These are phyloP conservation scores for Zygoascus biomembranicola DNA, from an alignment of 805 yeast genomes.

Conservation along the genomic window DNA sequence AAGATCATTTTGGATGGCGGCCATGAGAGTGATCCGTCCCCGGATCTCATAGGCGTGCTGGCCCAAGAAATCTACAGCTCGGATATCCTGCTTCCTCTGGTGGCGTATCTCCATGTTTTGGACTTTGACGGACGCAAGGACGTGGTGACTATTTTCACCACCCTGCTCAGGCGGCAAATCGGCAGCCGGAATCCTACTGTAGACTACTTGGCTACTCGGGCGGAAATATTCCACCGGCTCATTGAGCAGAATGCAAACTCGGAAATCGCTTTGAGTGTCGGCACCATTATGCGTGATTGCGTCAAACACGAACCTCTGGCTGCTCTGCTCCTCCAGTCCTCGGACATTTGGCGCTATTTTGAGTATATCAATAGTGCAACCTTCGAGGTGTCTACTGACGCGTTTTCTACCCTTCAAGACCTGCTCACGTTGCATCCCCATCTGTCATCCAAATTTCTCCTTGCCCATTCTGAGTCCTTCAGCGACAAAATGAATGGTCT, in stretches of 20 bases:
- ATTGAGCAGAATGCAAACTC: conserved; percentile 65
- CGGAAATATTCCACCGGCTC: conserved; percentile 54
- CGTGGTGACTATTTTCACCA: conserved; percentile 62
- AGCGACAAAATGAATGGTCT: conserved; percentile 56
- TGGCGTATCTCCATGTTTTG: conserved; percentile 51
- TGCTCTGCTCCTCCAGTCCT: conserved; percentile 48
- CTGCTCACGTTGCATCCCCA: conserved; percentile 62
- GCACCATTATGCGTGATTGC: conserved; percentile 77
- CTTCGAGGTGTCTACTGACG: conserved; percentile 87
- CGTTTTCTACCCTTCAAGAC: conserved; percentile 69
- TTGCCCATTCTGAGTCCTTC: conserved; percentile 47
- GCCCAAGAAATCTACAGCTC: conserved; percentile 72
- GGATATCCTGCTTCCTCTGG: conserved; percentile 57
- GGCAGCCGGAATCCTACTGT: conserved; percentile 79
- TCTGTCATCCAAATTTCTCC: conserved; percentile 63
- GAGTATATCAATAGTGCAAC: conserved; percentile 64
- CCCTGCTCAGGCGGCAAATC: conserved; percentile 68
- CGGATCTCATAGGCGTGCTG: conserved; percentile 66
- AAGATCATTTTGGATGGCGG: conserved; percentile 64
- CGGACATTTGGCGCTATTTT: conserved; percentile 74
- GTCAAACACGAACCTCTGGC: conserved; percentile 68
- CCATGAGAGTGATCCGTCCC: conserved; percentile 40
- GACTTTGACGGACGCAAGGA: conserved; percentile 90
- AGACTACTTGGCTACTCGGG: conserved; percentile 64
- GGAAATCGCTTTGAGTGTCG: conserved; percentile 66